Conservation (phyloP, 2,329 filamentous ascomycete species). For the Aspergillus glaucus region DNA sequence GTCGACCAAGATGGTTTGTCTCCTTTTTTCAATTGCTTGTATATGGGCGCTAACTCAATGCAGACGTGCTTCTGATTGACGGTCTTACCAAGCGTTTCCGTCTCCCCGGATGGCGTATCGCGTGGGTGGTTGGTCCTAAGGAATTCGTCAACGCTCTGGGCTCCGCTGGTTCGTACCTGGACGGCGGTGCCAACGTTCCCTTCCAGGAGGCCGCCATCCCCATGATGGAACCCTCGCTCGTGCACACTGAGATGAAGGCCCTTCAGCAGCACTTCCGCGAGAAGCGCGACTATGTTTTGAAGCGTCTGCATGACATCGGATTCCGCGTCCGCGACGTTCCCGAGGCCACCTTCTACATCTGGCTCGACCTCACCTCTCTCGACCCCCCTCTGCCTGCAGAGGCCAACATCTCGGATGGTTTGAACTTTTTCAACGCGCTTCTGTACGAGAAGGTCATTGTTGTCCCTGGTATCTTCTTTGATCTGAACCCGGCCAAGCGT, state of each 20-base stretch:
- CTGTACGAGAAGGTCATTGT: constrained; percentile 92
- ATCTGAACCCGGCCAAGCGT: constrained; percentile 82
- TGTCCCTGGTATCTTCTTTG: constrained; percentile 96
- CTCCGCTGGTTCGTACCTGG: constrained; percentile 86
- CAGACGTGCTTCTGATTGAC: constrained; percentile 86
- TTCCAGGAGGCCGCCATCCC: constrained; percentile 90
- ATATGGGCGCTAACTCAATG: constrained; percentile 4
- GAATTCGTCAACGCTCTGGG: constrained; percentile 93
- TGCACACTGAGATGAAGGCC: constrained; percentile 79
- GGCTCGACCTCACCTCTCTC: constrained; percentile 54
- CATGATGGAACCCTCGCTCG: constrained; percentile 83
- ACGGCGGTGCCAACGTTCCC: constrained; percentile 88
- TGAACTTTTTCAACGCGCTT: constrained; percentile 96
- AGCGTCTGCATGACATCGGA: constrained; percentile 73
- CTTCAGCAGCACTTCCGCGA: constrained; percentile 84
- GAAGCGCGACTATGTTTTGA: constrained; percentile 88
- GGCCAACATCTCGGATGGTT: constrained; percentile 75
- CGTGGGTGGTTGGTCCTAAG: constrained; percentile 93
- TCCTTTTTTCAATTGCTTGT: not conserved
- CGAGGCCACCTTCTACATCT: constrained; percentile 92
- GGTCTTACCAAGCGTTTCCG: constrained; percentile 95
- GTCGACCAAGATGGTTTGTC: constrained; percentile 64
- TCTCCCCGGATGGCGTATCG: constrained; percentile 91
- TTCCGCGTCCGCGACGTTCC: constrained; percentile 80
- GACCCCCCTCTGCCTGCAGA: constrained; percentile 49